Conservation (phyloP, 2,329 filamentous ascomycete species). For the Trichoderma afroharzianum region DNA sequence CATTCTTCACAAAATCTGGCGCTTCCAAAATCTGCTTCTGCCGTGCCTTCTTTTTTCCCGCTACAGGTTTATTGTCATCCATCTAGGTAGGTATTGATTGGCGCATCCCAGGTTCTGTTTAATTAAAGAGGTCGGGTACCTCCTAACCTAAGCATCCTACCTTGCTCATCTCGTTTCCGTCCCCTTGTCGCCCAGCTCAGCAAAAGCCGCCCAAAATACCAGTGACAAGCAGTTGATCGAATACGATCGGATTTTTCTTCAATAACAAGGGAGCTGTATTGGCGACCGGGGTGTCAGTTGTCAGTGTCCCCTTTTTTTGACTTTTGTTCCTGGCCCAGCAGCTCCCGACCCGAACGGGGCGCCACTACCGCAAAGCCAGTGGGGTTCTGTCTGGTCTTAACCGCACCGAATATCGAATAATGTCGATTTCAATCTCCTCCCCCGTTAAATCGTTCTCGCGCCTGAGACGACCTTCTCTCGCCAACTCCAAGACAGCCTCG, state of each 20-base stretch:
- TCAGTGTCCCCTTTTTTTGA: background rate
- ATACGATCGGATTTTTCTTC: background rate
- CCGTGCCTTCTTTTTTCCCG: background rate
- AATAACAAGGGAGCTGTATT: background rate
- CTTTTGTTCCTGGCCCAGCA: background rate
- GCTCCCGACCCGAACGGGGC: background rate
- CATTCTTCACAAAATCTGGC: background rate
- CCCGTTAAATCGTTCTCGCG: constrained; percentile 27
- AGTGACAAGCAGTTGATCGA: background rate
- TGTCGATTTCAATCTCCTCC: background rate
- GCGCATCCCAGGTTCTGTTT: background rate
- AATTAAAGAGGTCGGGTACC: background rate
- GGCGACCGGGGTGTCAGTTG: background rate
- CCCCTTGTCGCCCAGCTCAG: constrained; percentile 1
- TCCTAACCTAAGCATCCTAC: background rate
- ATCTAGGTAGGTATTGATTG: background rate
- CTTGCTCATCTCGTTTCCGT: background rate
- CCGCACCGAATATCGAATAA: background rate
- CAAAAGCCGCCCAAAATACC: background rate
- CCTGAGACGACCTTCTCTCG: constrained; percentile 38
- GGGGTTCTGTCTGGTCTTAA: background rate
- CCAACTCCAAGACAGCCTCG: constrained; percentile 44
- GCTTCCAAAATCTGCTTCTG: background rate
- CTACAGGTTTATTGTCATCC: background rate
- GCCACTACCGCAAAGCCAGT: background rate